phyloP scores from a whole-genome alignment of 2,329 filamentous ascomycete genomes.

The Moelleriella libera region DNA sequence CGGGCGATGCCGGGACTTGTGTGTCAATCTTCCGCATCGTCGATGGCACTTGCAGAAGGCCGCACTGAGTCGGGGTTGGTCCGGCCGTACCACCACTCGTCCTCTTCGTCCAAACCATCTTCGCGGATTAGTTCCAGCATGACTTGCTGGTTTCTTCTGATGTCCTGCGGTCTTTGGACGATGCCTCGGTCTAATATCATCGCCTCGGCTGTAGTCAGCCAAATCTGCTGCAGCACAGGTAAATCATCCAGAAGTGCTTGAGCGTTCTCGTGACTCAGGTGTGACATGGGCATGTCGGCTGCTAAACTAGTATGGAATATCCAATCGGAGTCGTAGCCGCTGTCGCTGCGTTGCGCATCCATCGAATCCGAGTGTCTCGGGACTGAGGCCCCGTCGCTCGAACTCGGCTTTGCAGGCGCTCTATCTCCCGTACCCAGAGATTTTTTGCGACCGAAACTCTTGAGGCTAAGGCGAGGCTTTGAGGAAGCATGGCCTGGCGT shows the following conservation, averaged over 20 bases:
- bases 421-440: constrained; percentile 20
- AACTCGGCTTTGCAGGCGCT: constrained; percentile 8
- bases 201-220: constrained; percentile 48
- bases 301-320: constrained; percentile 46
- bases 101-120: constrained; percentile 42
- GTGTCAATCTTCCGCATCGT: constrained; percentile 31
- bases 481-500: constrained; percentile 20
- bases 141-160: constrained; percentile 48
- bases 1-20: not conserved
- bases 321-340: constrained; percentile 20
- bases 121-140: constrained; percentile 51
- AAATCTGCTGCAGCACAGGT: constrained; percentile 44
- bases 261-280: constrained; percentile 34
- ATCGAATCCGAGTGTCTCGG: constrained; percentile 15
- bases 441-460: constrained; percentile 44
- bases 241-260: constrained; percentile 38
- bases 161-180: constrained; percentile 42
- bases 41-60: constrained; percentile 33
- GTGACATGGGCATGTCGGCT: constrained; percentile 48
- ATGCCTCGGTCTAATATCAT: constrained; percentile 45
- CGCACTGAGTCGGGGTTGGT: constrained; percentile 38
- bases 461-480: constrained; percentile 38
- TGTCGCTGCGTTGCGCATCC: constrained; percentile 12
- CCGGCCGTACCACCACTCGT: constrained; percentile 48
- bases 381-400: constrained; percentile 11